Evolutionary conservation across 306 rosid genomes (phyloP).

Genomic region (Vicia sativa): DNA sequence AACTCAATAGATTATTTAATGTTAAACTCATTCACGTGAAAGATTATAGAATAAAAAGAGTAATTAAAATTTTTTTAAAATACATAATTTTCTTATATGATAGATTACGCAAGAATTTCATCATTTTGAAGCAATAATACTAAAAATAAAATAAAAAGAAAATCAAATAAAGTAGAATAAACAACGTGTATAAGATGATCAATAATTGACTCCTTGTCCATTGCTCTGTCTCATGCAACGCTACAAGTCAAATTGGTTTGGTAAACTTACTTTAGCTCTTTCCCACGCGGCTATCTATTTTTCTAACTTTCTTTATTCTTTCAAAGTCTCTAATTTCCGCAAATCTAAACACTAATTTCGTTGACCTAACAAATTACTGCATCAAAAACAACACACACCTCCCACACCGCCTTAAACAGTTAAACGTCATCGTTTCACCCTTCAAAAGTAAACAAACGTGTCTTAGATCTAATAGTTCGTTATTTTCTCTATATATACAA

Average conservation of each 20-base stretch:
- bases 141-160: not conserved
- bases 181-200: not conserved
- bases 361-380: constrained; percentile 25
- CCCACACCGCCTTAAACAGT: constrained; percentile 19
- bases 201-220: constrained; percentile 8
- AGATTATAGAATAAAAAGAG: too few species aligned
- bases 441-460: too few species aligned
- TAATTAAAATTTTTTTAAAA: too few species aligned
- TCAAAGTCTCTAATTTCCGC: constrained; percentile 23
- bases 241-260: constrained; percentile 39
- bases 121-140: not conserved
- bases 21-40: too few species aligned
- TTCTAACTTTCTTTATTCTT: not conserved
- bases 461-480: not conserved
- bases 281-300: constrained; percentile 37
- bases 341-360: not conserved
- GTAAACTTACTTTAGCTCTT: not conserved
- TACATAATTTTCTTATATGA: too few species aligned
- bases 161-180: not conserved
- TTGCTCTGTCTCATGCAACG: constrained; percentile 15
- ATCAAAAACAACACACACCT: not conserved
- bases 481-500: constrained; percentile 40
- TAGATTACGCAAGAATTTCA: constrained; percentile 2
- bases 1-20: too few species aligned
- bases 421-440: not conserved